phyloP scores from a whole-genome alignment of 2,329 filamentous ascomycete species.

The Pseudocercospora pini-densiflorae region DNA sequence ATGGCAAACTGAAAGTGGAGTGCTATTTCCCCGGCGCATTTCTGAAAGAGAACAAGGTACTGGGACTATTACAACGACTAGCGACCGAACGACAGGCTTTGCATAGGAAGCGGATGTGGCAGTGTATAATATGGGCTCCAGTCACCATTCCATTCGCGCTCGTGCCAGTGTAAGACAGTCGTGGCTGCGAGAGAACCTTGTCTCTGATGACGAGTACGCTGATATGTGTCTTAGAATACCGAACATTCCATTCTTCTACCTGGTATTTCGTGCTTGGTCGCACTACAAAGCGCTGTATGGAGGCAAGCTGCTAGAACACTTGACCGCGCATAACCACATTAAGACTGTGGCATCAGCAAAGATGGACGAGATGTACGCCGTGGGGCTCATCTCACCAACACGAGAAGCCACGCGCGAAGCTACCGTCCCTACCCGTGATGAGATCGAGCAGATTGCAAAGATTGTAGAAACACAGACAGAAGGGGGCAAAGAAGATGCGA shows the following conservation, averaged over 20 bases:
- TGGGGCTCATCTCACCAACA: conserved; percentile 51
- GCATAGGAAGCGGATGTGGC: conserved; percentile 77
- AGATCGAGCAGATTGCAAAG: conserved; percentile 45
- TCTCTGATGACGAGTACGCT: conserved; percentile 16
- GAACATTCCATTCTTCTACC: conserved; percentile 96
- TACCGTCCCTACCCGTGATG: conserved; percentile 41
- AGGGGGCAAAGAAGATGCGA: conserved; percentile 49
- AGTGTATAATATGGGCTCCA: conserved; percentile 82
- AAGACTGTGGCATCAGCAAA: conserved; percentile 66
- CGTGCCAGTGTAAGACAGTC: conserved; percentile 73
- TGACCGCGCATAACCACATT: conserved; percentile 75
- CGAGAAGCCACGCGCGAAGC: conserved; percentile 46
- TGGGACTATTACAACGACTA: conserved; percentile 68
- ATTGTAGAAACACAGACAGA: conserved; percentile 48
- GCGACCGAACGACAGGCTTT: conserved; percentile 80
- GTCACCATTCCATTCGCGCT: conserved; percentile 81
- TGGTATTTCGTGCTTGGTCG: conserved; percentile 88
- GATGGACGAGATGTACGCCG: conserved; percentile 75
- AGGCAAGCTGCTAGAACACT: conserved; percentile 81
- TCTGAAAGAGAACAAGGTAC: conserved; percentile 65
- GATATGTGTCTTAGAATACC: conserved; percentile 66
- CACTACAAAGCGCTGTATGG: conserved; percentile 87
- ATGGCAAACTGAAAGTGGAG: conserved; percentile 60
- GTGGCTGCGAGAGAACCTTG: not conserved
- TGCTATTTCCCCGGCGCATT: conserved; percentile 72